Evolutionary conservation across 768 basidiomycete genomes (phyloP), one percentile per base, ranked within the genome.

Genomic region (Suillus brevipes): DNA sequence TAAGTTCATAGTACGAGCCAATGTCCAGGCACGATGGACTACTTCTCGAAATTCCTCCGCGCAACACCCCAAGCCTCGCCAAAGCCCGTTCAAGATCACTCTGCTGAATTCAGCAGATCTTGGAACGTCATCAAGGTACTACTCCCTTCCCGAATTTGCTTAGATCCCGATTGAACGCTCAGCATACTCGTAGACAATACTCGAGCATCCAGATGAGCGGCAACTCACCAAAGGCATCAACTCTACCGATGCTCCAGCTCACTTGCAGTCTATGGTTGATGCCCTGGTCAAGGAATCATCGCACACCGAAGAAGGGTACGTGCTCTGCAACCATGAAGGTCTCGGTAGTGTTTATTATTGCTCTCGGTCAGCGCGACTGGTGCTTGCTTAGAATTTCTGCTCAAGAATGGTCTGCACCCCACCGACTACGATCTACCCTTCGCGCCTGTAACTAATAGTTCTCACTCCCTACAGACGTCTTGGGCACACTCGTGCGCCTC

Each of bases 161-260:
- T 37, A 40, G 3, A 23, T 56, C n/a, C 45, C 31, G 42, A 49
- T 69, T 37, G 68, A 74, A 58, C 38, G 16, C 57, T 40, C 18
- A 40, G 64, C 65, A 50, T 25, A 28, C 34, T 49, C 60, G 23
- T 69, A 96, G 95, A 86, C 87, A 68, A 95, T 92, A 6, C 84
- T 97, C n/a, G 78, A 85, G 57, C 83, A 91, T 73, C 95, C 95
- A 0, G 94, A 97, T 76, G 95, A 97, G 79, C 84, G 95, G 47
- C 94, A 96, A 75, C 76, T 97, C 43, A 80, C 86, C 14, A 87
- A 84, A 73, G 94, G 96, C 16, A 95, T 96, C 71, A 79, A 79
- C 60, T 87, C 88, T 13, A 97, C 96, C 4, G 84, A 87, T 74
- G 94, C 96, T 0, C 94, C 95, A 9, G 80, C 78, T 31, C 85